Percentiles rank a stretch among this genome's conserved stretches.
Evolutionary conservation across 768 basidiomycete species (phyloP).

Genomic region (Boletus rufocinnamomeus): DNA sequence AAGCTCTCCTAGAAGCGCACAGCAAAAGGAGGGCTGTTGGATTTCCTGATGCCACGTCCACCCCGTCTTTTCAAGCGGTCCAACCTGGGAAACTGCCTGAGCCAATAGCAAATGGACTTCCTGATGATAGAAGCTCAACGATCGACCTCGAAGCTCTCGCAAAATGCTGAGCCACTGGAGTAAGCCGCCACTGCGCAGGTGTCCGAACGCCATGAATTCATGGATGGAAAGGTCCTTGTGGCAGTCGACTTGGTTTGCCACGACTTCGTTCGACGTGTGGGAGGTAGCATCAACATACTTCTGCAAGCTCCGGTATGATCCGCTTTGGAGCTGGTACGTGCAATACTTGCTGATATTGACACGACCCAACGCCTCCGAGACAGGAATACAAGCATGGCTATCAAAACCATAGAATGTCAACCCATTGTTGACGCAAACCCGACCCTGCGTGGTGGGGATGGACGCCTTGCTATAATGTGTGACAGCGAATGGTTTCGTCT

Average conservation of each 20-base stretch:
- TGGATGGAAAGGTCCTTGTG: conserved; percentile 20
- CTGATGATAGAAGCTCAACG: no score
- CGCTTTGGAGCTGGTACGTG: conserved; percentile 34
- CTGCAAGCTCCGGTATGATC: conserved; percentile 38
- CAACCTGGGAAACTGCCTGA: no score
- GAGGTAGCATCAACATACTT: conserved; percentile 37
- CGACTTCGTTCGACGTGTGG: conserved; percentile 45
- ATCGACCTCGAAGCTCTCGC: no score
- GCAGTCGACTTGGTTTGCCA: conserved; percentile 45
- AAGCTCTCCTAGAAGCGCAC: no score
- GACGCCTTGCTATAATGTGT: conserved; percentile 16
- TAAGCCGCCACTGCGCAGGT: no score
- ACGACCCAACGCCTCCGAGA: conserved; percentile 15
- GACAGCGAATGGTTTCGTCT: conserved; percentile 23
- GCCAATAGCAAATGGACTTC: no score
- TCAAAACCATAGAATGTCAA: conserved; percentile 37
- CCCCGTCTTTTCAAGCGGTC: no score
- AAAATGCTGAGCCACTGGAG: no score
- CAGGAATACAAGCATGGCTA: conserved; percentile 12
- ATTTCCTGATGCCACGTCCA: no score
- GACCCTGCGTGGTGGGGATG: conserved; percentile 15
- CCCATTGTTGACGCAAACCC: conserved; percentile 38
- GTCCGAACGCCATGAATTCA: no score
- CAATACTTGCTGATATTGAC: conserved; percentile 27
- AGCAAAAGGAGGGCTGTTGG: no score